Base-by-base conservation (phyloP, 805 yeast species). In the Candida ortonii region DNA sequence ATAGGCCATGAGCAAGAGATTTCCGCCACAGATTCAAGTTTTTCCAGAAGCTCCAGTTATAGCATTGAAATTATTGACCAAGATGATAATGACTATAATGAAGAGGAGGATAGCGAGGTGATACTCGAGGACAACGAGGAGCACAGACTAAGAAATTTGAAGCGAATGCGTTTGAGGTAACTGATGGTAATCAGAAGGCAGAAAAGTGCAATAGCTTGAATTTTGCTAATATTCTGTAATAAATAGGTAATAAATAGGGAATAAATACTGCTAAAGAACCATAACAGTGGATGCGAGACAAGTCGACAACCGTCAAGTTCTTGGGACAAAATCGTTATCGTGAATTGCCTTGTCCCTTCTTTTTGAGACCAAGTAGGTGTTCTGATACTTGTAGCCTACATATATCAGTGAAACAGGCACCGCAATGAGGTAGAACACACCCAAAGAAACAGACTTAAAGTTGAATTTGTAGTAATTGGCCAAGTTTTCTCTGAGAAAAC, bases 341-440 rank as follows among this genome's bases (percentile, higher is more conserved):
- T 44, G 49, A 16, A 51, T 44, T 9, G 63, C 58, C 37, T 44
- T 46, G n/a, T 45, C 50, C 46, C 64, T 54, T 41, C 58, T 56
- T 28, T 54, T 57, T 21, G 55, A 53, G 13, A 51, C 46, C 4
- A 47, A 13, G 24, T 50, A 49, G 6, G 55, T 11, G 19, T 41
- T 34, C 39, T 61, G 63, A 26, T 55, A 56, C 30, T 58, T 52
- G 40, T 53, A 58, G 9, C 61, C 60, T 22, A 53, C 43, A 31
- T 57, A 61, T 17, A 52, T 43, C 24, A 61, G 41, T n/a, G 52
- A 51, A 24, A 54, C 58, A 5, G 65, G 65, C 19, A 61, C 46
- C 8, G 45, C 55, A 24, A 57, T 59, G 22, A 60, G 43, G 46
- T 54, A 58, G 9, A 57, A 28, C 11, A 55, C 27, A 2, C 59